phyloP scores from a whole-genome alignment of 345 rosid species.

The Eutrema japonicum region DNA sequence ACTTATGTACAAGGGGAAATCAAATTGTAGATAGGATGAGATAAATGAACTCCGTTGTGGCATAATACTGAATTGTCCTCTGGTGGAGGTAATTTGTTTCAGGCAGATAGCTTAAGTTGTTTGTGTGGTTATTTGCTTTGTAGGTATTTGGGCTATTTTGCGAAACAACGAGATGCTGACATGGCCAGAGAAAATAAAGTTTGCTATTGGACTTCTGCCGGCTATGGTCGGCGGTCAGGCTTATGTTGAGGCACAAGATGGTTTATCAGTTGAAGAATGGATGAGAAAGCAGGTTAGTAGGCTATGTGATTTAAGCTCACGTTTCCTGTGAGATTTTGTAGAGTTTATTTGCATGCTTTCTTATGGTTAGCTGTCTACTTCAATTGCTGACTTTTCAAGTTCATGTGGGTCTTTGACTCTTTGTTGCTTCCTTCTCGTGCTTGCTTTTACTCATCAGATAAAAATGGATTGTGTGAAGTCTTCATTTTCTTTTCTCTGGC shows the following conservation, averaged over 20 bases:
- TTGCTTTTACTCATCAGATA: slow-evolving; percentile 4
- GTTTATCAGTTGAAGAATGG: slow-evolving; percentile 81
- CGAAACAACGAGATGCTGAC: slow-evolving; percentile 92
- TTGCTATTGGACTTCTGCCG: slow-evolving; percentile 96
- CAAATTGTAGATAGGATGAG: neutral
- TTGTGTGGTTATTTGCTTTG: slow-evolving; percentile 32
- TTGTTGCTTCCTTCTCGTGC: slow-evolving; percentile 3
- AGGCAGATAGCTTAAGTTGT: neutral
- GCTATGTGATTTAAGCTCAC: slow-evolving; percentile 9
- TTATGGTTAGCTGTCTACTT: neutral
- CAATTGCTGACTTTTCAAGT: neutral
- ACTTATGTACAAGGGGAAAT: slow-evolving; percentile 6
- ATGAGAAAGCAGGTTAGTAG: slow-evolving; percentile 77
- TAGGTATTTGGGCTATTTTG: slow-evolving; percentile 92
- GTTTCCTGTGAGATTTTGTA: slow-evolving; percentile 10
- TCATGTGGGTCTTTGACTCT: neutral
- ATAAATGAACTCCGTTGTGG: neutral
- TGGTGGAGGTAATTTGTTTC: neutral
- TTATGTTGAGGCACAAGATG: slow-evolving; percentile 97
- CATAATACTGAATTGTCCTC: neutral
- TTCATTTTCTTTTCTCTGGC: slow-evolving; percentile 20
- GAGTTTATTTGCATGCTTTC: neutral
- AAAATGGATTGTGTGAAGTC: slow-evolving; percentile 5
- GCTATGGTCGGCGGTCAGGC: slow-evolving; percentile 91
- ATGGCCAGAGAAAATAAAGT: slow-evolving; percentile 95